These are phyloP conservation scores for Moniliella sp. DNA, from an alignment of 1,284 basidiomycete species.

Conservation along the genomic window DNA sequence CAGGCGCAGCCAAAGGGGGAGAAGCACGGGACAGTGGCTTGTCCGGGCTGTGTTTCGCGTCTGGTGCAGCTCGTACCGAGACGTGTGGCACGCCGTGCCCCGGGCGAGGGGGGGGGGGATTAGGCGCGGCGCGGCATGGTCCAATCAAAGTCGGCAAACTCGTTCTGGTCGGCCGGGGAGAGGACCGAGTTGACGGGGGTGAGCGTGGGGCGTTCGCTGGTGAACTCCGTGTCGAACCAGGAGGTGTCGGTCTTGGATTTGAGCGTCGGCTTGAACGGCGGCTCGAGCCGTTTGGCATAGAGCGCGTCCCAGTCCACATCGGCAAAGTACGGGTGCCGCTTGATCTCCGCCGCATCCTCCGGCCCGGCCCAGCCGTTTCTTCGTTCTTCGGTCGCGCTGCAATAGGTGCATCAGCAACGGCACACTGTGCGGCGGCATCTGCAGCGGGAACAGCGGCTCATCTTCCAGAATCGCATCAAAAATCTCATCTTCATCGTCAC, in stretches of 20 bases:
- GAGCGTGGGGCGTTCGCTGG: neutral
- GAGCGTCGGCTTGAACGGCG: conserved; percentile 88
- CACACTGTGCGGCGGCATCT: conserved; percentile 96
- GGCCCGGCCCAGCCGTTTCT: conserved; percentile 79
- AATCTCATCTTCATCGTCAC: conserved; percentile 97
- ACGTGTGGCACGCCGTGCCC: neutral
- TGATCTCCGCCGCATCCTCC: conserved; percentile 87
- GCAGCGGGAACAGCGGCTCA: conserved; percentile 92
- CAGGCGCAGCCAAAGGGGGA: neutral
- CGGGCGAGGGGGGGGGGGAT: neutral
- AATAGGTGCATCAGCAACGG: conserved; percentile 65
- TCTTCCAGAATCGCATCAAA: conserved; percentile 98
- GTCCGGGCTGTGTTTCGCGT: too few relatives aligned
- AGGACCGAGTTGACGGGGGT: neutral
- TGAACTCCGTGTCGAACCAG: conserved; percentile 37
- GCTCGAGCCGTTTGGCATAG: conserved; percentile 78
- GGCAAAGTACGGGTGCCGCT: conserved; percentile 90
- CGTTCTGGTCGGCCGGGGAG: neutral
- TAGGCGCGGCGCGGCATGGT: neutral
- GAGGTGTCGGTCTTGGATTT: conserved; percentile 40
- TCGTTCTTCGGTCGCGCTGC: conserved; percentile 81
- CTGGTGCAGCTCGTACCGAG: too few relatives aligned
- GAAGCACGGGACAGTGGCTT: too few relatives aligned
- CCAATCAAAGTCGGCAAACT: neutral
- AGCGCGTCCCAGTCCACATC: conserved; percentile 92